phyloP scores from a whole-genome alignment of 179 eudicot genomes.

The Sideroxylon spinosum region DNA sequence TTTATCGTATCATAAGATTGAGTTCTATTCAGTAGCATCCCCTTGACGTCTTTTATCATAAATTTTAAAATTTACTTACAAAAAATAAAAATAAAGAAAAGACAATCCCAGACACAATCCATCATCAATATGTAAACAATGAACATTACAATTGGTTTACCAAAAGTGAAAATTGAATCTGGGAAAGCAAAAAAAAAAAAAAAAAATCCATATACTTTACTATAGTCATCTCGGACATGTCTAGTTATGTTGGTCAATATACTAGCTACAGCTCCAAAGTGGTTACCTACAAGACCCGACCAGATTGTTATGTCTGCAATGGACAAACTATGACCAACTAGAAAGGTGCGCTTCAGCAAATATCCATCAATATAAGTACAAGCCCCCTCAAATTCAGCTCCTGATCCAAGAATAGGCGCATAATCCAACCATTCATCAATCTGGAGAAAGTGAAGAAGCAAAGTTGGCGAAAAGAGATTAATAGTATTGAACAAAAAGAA shows the following conservation, averaged over 20 bases:
- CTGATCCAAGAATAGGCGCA: conserved; percentile 57
- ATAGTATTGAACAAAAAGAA: neutral
- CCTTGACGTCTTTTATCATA: too few species aligned
- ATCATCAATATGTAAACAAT: neutral
- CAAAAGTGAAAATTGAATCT: neutral
- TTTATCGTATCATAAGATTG: neutral
- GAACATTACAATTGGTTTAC: neutral
- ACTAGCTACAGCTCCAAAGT: conserved; percentile 7
- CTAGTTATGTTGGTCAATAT: neutral
- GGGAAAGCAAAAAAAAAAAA: neutral
- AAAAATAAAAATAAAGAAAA: neutral
- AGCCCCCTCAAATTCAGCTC: conserved; percentile 84
- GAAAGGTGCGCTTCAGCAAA: conserved; percentile 57
- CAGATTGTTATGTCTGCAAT: conserved; percentile 84
- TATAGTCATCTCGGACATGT: neutral
- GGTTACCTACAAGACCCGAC: conserved; percentile 82
- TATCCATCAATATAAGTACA: conserved; percentile 64
- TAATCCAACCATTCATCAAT: conserved; percentile 84
- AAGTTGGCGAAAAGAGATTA: neutral
- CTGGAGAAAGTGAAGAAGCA: conserved; percentile 30
- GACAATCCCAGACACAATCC: neutral
- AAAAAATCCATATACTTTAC: neutral
- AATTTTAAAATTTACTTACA: too few species aligned
- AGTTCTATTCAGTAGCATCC: too few species aligned
- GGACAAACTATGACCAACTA: conserved; percentile 68